Percentiles rank a stretch among this genome's conserved stretches.
phyloP scores from a whole-genome alignment of 1,284 basidiomycete species.

The Ustanciosporium gigantosporum region DNA sequence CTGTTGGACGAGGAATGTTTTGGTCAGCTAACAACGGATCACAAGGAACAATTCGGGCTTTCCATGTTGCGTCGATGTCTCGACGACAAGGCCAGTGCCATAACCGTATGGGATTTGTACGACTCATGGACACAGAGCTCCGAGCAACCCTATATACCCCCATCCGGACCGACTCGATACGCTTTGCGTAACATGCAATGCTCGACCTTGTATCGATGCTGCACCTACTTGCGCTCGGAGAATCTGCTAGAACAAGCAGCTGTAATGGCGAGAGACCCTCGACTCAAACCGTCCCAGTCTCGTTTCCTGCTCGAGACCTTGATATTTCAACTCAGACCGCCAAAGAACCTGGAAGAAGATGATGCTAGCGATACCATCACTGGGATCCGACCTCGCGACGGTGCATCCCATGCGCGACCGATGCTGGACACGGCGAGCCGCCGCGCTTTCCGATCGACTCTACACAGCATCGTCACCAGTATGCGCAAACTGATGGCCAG shows the following conservation, averaged over 20 bases:
- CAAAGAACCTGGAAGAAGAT: not conserved
- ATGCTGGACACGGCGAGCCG: too few species aligned
- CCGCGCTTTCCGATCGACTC: conserved; percentile 1
- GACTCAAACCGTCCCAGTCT: conserved; percentile 37
- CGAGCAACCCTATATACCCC: not conserved
- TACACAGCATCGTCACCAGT: conserved; percentile 8
- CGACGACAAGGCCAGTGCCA: conserved; percentile 1
- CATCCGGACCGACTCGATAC: conserved; percentile 1
- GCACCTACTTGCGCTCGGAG: conserved; percentile 8
- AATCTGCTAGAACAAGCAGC: conserved; percentile 19
- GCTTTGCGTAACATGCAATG: conserved; percentile 16
- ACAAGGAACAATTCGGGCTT: conserved; percentile 16
- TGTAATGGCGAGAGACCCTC: conserved; percentile 7
- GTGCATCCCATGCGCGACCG: too few species aligned
- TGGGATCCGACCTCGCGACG: too few species aligned
- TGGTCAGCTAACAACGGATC: not conserved
- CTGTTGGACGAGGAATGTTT: conserved; percentile 2
- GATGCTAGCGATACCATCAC: too few species aligned
- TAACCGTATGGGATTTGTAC: conserved; percentile 20
- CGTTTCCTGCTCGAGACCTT: conserved; percentile 25
- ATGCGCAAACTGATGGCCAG: conserved; percentile 25
- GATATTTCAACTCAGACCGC: conserved; percentile 13
- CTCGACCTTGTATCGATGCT: conserved; percentile 17
- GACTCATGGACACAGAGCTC: conserved; percentile 3
- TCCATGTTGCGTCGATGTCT: conserved; percentile 12